Percentiles rank a stretch among this genome's conserved stretches.
Evolutionary conservation across 768 basidiomycete genomes (phyloP).

Genomic region (Agrocybe pediades): DNA sequence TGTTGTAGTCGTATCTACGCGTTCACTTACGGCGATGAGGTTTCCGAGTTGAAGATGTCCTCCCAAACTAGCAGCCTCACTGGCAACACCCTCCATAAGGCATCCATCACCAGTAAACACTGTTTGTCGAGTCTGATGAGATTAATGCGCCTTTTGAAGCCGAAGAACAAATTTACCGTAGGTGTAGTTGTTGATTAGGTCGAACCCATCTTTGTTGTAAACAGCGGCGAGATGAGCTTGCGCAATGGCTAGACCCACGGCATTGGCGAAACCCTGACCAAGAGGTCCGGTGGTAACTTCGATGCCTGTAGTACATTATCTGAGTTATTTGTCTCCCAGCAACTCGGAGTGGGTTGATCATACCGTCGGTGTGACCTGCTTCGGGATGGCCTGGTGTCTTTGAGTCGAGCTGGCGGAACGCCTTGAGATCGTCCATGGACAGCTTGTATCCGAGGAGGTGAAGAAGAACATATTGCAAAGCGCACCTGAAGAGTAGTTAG

Average conservation of each 20-base stretch:
- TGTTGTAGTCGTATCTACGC: not conserved
- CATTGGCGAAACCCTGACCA: constrained; percentile 93
- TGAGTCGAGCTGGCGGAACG: constrained; percentile 89
- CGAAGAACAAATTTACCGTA: constrained; percentile 56
- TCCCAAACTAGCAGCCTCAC: constrained; percentile 89
- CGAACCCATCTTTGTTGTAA: constrained; percentile 85
- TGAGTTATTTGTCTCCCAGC: not conserved
- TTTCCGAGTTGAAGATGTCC: constrained; percentile 94
- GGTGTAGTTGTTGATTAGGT: constrained; percentile 84
- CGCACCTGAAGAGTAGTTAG: constrained; percentile 72
- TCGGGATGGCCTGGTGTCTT: constrained; percentile 96
- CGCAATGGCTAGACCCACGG: constrained; percentile 91
- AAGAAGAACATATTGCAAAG: constrained; percentile 89
- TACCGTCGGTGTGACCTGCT: constrained; percentile 53
- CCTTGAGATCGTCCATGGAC: constrained; percentile 89
- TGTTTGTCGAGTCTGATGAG: constrained; percentile 31
- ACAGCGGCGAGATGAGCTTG: constrained; percentile 89
- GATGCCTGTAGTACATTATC: constrained; percentile 44
- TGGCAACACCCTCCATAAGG: constrained; percentile 95
- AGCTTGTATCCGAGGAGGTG: constrained; percentile 93
- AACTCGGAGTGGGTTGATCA: not conserved
- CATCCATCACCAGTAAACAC: constrained; percentile 95
- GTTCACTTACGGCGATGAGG: constrained; percentile 82
- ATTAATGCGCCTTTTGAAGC: constrained; percentile 6
- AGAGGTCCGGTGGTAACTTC: constrained; percentile 97